These are phyloP conservation scores for Colletotrichum tabaci DNA, from an alignment of 2,329 filamentous ascomycete species.

Conservation along the genomic window DNA sequence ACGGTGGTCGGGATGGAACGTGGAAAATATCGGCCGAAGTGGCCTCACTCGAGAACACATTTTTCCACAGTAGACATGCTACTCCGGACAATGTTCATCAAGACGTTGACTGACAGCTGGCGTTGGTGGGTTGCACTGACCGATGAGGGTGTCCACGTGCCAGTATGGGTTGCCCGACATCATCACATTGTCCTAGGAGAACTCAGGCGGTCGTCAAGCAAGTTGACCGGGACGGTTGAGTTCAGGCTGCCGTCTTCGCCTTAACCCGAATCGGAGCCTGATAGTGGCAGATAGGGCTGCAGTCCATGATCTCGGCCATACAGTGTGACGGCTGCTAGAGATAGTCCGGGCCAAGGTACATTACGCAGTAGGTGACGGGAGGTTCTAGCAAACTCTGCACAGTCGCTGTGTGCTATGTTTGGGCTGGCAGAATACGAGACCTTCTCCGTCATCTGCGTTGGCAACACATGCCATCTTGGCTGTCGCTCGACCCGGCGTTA, in stretches of 20 bases:
- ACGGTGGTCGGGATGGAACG: constrained; percentile 10
- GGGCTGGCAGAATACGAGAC: constrained; percentile 1
- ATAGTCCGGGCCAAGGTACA: neutral
- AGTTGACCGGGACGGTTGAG: constrained; percentile 10
- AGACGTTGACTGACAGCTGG: constrained; percentile 18
- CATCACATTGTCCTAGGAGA: constrained; percentile 19
- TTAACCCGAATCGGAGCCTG: neutral
- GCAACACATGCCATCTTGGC: constrained; percentile 21
- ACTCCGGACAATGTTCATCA: neutral
- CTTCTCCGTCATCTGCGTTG: neutral
- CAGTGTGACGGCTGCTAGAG: constrained; percentile 19
- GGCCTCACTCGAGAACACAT: constrained; percentile 11
- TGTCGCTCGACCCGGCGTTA: neutral
- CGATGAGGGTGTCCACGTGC: constrained; percentile 28
- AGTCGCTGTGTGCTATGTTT: constrained; percentile 4
- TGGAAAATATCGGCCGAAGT: neutral
- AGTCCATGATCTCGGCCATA: constrained; percentile 28
- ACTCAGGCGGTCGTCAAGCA: constrained; percentile 17
- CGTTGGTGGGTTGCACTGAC: constrained; percentile 30
- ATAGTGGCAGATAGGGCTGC: constrained; percentile 36
- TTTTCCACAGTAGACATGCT: neutral
- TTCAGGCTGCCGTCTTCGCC: neutral
- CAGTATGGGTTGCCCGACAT: constrained; percentile 9
- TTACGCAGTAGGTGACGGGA: constrained; percentile 5
- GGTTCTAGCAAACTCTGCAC: neutral